Conservation (phyloP, 2,329 filamentous ascomycete genomes). For the Podosphaera leucotricha region DNA sequence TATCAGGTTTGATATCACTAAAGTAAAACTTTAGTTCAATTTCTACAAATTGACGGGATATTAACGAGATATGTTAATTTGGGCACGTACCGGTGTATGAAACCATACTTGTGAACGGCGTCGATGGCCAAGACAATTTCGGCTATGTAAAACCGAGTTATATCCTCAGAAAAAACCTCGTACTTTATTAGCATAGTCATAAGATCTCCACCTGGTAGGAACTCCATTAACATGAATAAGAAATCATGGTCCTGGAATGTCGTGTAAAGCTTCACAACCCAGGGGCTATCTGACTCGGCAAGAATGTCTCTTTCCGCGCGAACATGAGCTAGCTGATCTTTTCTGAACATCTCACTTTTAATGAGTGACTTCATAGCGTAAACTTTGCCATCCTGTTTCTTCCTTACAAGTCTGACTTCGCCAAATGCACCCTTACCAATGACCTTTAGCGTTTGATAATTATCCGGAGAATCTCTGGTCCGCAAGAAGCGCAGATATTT, state of each 20-base stretch:
- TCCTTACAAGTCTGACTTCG: constrained; percentile 91
- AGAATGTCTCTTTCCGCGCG: constrained; percentile 94
- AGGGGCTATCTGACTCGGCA: constrained; percentile 96
- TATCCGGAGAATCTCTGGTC: constrained; percentile 78
- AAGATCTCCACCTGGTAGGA: constrained; percentile 86
- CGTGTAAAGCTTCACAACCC: constrained; percentile 95
- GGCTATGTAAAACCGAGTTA: constrained; percentile 97
- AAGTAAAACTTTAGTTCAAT: constrained; percentile 3
- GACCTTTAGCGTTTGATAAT: constrained; percentile 91
- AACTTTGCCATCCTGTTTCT: constrained; percentile 88
- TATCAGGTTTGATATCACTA: constrained; percentile 98
- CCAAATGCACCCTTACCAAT: constrained; percentile 98
- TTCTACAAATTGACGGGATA: background rate
- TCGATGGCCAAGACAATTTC: constrained; percentile 97
- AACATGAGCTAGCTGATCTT: constrained; percentile 92
- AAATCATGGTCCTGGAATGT: constrained; percentile 95
- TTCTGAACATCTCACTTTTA: constrained; percentile 99
- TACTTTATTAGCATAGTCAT: constrained; percentile 99
- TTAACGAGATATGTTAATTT: no score
- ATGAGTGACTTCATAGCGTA: constrained; percentile 97
- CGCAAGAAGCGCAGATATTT: constrained; percentile 85
- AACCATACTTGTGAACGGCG: constrained; percentile 90
- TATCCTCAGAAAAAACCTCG: constrained; percentile 97
- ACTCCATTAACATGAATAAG: constrained; percentile 98
- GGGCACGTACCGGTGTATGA: constrained; percentile 70